Evolutionary conservation across 2,329 filamentous ascomycete genomes (phyloP), one percentile per base, ranked within the genome.

Genomic region (Leptographium flavum): DNA sequence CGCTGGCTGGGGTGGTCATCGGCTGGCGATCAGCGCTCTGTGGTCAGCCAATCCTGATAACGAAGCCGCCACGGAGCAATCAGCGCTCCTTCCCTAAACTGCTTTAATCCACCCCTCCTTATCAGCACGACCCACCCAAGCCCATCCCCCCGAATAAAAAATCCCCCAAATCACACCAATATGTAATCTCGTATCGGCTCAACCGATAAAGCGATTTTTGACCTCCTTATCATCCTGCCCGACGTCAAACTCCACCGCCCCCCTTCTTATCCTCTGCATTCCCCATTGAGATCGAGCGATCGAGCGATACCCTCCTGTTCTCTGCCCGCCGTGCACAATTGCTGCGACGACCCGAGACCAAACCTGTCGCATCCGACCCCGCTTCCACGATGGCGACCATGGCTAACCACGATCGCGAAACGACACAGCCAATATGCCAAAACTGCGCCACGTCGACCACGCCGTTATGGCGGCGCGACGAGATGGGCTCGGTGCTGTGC

Each of bases 371-470:
- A n/a, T n/a, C n/a, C n/a, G n/a, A n/a, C n/a, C n/a, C n/a, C n/a
- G n/a, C 19, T 31, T 31, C 5, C 23, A 48, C 25, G 57, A 62
- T 73, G 69, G 69, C 70, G 51, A 71, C 73, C 62, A 49, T 65
- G 57, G 66, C 68, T 68, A 70, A 70, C 59, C 61, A 69, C 58
- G 64, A 73, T 54, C 63, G 76, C 64, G 71, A 77, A 69, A 67
- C 69, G 46, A 73, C 79, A 68, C 82, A 96, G 87, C 88, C 90
- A 52, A 85, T 88, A 54, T 98, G 92, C 65, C 86, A 94, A 63
- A 98, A 98, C 63, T 98, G 92, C 67, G 78, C 79, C 52, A 98
- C 92, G 38, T 94, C 87, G 36, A 96, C 88, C 43, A 98, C 92
- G 39, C 92, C 92, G 36, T 70, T 98, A 60, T 98, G 92, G 92